Conservation (phyloP, 306 rosid species). For the Cicer pinnatifidum region DNA sequence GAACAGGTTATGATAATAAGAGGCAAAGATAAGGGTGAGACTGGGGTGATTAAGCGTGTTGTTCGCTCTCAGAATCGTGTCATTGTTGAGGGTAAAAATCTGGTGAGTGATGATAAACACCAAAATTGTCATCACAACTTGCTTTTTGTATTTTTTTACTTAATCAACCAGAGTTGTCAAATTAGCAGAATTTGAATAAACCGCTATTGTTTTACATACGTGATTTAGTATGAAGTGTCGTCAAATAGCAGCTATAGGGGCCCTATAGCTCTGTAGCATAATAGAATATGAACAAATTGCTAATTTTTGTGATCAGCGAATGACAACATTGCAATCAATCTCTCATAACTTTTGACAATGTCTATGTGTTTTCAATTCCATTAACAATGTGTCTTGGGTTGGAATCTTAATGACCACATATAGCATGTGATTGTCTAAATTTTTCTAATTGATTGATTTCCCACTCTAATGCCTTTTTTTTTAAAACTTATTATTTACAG, state of each 20-base stretch:
- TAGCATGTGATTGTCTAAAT: conserved; percentile 14
- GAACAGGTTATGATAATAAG: conserved; percentile 84
- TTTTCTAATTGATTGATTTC: neutral
- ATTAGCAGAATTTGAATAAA: no score
- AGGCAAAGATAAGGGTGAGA: conserved; percentile 90
- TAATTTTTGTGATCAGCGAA: no score
- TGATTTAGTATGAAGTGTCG: no score
- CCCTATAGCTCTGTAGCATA: no score
- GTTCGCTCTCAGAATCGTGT: conserved; percentile 92
- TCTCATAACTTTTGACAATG: neutral
- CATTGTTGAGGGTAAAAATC: conserved; percentile 90
- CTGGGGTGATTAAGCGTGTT: conserved; percentile 79
- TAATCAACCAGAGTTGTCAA: neutral
- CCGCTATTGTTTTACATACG: no score
- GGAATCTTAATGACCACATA: conserved; percentile 9
- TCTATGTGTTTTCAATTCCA: neutral
- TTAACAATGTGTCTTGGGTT: neutral
- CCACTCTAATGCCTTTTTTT: neutral
- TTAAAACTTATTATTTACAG: conserved; percentile 44
- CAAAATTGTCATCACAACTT: neutral
- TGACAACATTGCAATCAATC: neutral
- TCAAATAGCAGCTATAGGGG: no score
- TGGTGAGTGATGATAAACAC: conserved; percentile 56
- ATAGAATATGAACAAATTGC: no score
- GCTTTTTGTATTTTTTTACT: neutral